A percentile compares a stretch with the other conserved stretches of the same genome.
phyloP scores from a whole-genome alignment of 2,329 filamentous ascomycete species.

The Fusarium sp. region DNA sequence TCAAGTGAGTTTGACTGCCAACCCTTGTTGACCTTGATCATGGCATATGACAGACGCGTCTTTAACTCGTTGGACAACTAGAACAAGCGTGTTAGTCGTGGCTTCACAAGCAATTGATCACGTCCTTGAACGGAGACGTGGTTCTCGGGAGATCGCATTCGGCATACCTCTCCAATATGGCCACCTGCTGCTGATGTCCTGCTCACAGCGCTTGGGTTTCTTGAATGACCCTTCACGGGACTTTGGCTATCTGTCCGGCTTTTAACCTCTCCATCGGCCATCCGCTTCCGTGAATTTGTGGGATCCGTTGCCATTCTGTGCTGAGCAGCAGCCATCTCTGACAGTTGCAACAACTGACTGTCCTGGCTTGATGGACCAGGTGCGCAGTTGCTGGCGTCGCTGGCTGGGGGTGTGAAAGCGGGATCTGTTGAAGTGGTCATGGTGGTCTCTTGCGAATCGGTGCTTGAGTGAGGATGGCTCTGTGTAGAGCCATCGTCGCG shows the following conservation, averaged over 20 bases:
- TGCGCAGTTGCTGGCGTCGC: constrained; percentile 35
- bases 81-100: constrained; percentile 26
- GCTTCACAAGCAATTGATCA: background rate
- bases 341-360: constrained; percentile 66
- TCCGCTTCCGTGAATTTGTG: constrained; percentile 71
- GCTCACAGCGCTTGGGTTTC: constrained; percentile 76
- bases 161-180: constrained; percentile 80
- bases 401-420: constrained; percentile 40
- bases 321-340: constrained; percentile 64
- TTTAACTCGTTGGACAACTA: constrained; percentile 82
- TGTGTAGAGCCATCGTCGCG: constrained; percentile 40
- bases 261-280: constrained; percentile 79
- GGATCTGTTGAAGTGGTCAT: constrained; percentile 39
- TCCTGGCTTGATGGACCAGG: constrained; percentile 55
- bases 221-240: constrained; percentile 67
- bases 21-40: constrained; percentile 90
- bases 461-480: constrained; percentile 38
- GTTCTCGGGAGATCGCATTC: background rate
- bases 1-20: constrained; percentile 83
- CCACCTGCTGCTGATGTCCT: constrained; percentile 68
- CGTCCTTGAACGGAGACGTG: background rate
- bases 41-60: constrained; percentile 88
- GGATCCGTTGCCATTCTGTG: constrained; percentile 55
- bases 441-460: constrained; percentile 39
- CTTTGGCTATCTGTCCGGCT: constrained; percentile 56